These are phyloP conservation scores for Alliaria petiolata DNA, from an alignment of 345 rosid species.

Conservation along the genomic window DNA sequence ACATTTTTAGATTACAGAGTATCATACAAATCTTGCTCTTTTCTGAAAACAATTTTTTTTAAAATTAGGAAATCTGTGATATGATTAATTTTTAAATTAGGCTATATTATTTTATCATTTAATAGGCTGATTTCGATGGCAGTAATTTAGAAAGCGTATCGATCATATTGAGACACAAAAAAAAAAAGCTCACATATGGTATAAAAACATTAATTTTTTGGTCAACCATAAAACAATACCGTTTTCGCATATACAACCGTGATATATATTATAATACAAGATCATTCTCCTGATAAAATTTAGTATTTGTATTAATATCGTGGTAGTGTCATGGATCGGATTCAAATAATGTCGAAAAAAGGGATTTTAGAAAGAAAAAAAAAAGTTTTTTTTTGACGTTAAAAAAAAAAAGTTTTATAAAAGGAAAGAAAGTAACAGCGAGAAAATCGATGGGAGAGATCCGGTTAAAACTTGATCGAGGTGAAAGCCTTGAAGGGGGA, in stretches of 20 bases:
- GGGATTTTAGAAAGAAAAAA: too few relatives aligned
- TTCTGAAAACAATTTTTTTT: background rate
- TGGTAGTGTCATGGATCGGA: too few relatives aligned
- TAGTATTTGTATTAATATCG: too few relatives aligned
- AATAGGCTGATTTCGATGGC: background rate
- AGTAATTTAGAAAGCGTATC: too few relatives aligned
- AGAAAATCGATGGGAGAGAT: too few relatives aligned
- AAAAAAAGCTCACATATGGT: background rate
- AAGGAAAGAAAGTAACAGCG: too few relatives aligned
- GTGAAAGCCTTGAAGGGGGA: too few relatives aligned
- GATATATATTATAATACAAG: background rate
- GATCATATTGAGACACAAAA: too few relatives aligned
- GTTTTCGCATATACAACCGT: background rate
- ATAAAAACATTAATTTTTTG: background rate
- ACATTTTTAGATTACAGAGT: background rate
- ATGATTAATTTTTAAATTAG: background rate
- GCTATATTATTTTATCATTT: background rate
- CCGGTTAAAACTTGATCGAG: too few relatives aligned
- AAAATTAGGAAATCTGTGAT: background rate
- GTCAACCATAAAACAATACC: background rate
- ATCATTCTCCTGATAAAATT: background rate
- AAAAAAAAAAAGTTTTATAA: too few relatives aligned
- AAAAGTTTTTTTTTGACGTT: too few relatives aligned
- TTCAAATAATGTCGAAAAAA: background rate
- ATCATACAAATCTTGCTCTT: background rate